Evolutionary conservation across 2,329 filamentous ascomycete species (phyloP), one percentile per base, ranked within the genome.

Genomic region (Paecilomyces niveus): DNA sequence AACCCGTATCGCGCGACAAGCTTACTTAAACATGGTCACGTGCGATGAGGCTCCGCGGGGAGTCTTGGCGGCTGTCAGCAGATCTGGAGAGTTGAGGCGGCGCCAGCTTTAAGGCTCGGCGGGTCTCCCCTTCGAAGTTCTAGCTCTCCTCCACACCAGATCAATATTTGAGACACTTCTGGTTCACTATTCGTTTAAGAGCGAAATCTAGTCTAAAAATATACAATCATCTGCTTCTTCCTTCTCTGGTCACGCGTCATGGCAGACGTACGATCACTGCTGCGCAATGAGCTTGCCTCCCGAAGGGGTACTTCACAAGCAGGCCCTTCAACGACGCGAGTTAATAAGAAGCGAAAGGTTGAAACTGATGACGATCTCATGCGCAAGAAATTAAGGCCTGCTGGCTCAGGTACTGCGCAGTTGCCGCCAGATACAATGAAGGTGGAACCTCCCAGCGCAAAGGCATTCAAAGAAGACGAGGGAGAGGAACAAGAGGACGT

Each of bases 241-340:
- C 57, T 45, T 39, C 18, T 24, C 15, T 35, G 9, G 21, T 26
- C 15, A 56, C 31, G 64, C 52, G 39, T 18, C 35, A 93, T 94
- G 89, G 81, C 89, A 64, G 90, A 95, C 73, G 87, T 90, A 26
- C 88, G 91, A 66, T 84, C 89, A 35, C 83, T 96, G 54, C 82
- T 95, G 59, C 89, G 89, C 65, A 88, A 87, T 68, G 89, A 93
- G 74, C 86, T 90, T 64, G 85, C 86, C 58, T 83, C 88, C 61
- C 86, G 90, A 58, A 85, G 88, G 63, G 86, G 92, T 67, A 82
- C 86, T 55, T 84, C 87, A 3, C 80, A 87, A 56, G 62, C 70
- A 59, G 66, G 71, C 60, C 72, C 67, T 56, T 67, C 67, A 54
- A 63, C 64, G 54, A 72, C 67, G 58, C 72, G 72, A 59, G 66